Conservation (phyloP, 108 stramenopile genomes). For the Cyclostephanos tholiformis region DNA sequence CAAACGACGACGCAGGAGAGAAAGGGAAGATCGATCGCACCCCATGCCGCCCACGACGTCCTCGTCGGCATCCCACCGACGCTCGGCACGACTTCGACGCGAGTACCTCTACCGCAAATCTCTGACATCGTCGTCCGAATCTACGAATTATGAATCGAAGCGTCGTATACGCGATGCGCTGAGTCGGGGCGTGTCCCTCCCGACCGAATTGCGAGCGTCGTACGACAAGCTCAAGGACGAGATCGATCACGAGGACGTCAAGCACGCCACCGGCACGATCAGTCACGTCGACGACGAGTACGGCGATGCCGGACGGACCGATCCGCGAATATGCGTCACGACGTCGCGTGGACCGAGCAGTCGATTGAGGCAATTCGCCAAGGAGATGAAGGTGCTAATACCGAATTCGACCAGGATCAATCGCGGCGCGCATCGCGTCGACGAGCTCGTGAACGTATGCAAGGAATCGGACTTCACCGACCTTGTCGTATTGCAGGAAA, state of each 20-base stretch:
- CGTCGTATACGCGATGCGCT: conserved; percentile 85
- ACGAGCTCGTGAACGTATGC: conserved; percentile 92
- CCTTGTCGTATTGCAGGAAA: conserved; percentile 96
- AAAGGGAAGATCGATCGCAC: too few relatives aligned
- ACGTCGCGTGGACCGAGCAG: conserved; percentile 93
- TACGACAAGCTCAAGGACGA: conserved; percentile 74
- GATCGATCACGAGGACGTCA: conserved; percentile 84
- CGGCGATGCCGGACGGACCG: conserved; percentile 87
- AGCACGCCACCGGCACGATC: conserved; percentile 49
- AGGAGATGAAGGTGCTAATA: conserved; percentile 95
- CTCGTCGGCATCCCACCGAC: conserved; percentile 80
- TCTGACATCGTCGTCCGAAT: conserved; percentile 69
- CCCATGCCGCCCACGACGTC: conserved; percentile 50
- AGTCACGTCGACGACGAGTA: conserved; percentile 97
- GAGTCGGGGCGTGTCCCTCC: conserved; percentile 88
- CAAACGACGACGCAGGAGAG: too few relatives aligned
- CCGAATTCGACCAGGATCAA: conserved; percentile 96
- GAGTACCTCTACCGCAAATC: conserved; percentile 97
- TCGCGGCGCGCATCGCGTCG: conserved; percentile 92
- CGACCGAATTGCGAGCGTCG: conserved; percentile 89
- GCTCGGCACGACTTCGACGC: conserved; percentile 94
- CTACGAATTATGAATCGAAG: conserved; percentile 88
- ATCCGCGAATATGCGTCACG: conserved; percentile 96
- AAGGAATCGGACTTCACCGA: conserved; percentile 94
- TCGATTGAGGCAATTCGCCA: conserved; percentile 97